These are phyloP conservation scores for Myochromella boudieri DNA, from an alignment of 768 basidiomycete species.

Conservation along the genomic window DNA sequence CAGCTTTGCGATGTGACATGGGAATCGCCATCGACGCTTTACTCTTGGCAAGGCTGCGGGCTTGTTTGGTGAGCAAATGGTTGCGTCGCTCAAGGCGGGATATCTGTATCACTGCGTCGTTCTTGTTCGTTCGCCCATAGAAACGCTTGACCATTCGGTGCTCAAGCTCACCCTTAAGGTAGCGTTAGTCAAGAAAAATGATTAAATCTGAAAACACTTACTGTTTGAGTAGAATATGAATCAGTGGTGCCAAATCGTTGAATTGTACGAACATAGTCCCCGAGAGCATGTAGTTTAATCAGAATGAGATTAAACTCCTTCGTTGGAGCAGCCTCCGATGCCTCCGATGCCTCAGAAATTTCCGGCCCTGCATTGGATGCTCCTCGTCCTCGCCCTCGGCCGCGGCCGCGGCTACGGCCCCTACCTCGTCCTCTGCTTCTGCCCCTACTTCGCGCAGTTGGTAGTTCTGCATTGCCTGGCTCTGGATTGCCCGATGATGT, in stretches of 20 bases:
- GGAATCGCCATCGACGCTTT: no score
- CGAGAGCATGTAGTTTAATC: slow-evolving; percentile 24
- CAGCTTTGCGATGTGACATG: no score
- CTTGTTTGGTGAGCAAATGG: not conserved
- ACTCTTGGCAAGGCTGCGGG: no score
- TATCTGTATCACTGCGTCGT: slow-evolving; percentile 21
- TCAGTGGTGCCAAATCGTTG: slow-evolving; percentile 1
- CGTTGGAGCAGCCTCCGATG: not conserved
- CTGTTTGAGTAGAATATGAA: slow-evolving; percentile 13
- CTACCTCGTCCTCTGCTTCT: not conserved
- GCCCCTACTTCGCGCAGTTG: not conserved
- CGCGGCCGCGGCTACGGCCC: no score
- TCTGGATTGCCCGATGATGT: no score
- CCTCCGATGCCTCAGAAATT: slow-evolving; percentile 21
- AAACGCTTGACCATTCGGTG: slow-evolving; percentile 23
- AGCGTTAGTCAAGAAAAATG: not conserved
- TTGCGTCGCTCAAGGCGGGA: slow-evolving; percentile 10
- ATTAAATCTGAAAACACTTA: slow-evolving; percentile 1
- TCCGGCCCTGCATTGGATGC: no score
- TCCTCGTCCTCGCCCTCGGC: no score
- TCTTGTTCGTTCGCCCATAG: slow-evolving; percentile 27
- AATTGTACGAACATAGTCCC: slow-evolving; percentile 22
- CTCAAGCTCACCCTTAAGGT: slow-evolving; percentile 32
- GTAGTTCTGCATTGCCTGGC: no score
- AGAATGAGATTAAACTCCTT: slow-evolving; percentile 19